Percentiles rank a stretch among this genome's conserved stretches.
These are phyloP conservation scores for Teunomyces lycoperdinae DNA, from an alignment of 805 yeast species.

Conservation along the genomic window DNA sequence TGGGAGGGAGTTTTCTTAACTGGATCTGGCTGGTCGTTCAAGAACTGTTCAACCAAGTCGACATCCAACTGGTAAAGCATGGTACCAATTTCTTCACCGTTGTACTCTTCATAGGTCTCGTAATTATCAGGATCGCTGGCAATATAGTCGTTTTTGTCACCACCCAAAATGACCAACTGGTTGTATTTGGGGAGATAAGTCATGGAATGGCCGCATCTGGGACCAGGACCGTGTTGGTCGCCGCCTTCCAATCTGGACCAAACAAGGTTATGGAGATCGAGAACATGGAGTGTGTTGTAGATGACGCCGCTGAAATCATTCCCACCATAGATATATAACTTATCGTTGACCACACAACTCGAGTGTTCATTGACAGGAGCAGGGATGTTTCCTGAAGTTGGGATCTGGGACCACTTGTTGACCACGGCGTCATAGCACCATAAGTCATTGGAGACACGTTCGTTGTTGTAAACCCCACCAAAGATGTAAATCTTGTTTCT, in stretches of 20 bases:
- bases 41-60: slow-evolving; percentile 33
- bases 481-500: slow-evolving; percentile 78
- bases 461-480: slow-evolving; percentile 82
- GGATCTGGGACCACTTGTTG: slow-evolving; percentile 68
- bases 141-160: slow-evolving; percentile 75
- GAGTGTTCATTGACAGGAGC: slow-evolving; percentile 92
- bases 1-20: not conserved
- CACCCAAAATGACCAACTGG: slow-evolving; percentile 84
- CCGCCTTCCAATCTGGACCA: slow-evolving; percentile 61
- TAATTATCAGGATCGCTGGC: slow-evolving; percentile 45
- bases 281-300: slow-evolving; percentile 63
- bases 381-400: slow-evolving; percentile 71
- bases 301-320: slow-evolving; percentile 71
- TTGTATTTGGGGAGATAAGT: slow-evolving; percentile 65
- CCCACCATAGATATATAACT: slow-evolving; percentile 87
- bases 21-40: not conserved
- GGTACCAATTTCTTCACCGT: slow-evolving; percentile 51
- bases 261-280: slow-evolving; percentile 65
- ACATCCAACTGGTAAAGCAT: slow-evolving; percentile 64
- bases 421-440: slow-evolving; percentile 74
- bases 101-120: slow-evolving; percentile 50
- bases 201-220: slow-evolving; percentile 89
- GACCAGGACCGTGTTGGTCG: slow-evolving; percentile 60
- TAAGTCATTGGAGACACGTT: slow-evolving; percentile 66
- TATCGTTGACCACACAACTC: slow-evolving; percentile 71